Percentiles rank a stretch among this genome's conserved stretches.
phyloP scores from a whole-genome alignment of 257 asterid genomes.

The Nicotiana tabacum region DNA sequence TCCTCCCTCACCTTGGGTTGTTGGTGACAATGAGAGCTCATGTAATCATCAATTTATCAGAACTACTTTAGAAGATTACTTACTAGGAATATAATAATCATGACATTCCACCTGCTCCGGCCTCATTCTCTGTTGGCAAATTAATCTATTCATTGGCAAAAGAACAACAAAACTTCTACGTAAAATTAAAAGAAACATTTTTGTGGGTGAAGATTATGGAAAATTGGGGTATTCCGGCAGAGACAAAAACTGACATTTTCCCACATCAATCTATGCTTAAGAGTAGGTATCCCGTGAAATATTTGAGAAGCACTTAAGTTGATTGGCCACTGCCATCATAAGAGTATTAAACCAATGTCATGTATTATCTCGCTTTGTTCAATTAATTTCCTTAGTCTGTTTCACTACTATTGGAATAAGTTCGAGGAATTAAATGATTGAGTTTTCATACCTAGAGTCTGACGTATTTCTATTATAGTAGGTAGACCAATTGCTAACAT shows the following conservation, averaged over 20 bases:
- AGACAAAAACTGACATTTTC: background rate
- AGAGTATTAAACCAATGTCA: no score
- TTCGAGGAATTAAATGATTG: background rate
- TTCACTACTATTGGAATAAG: background rate
- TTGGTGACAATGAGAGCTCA: slow-evolving; percentile 2
- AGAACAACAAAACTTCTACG: background rate
- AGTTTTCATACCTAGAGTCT: background rate
- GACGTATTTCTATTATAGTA: background rate
- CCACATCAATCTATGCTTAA: no score
- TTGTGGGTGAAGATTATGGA: background rate
- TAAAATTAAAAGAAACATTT: background rate
- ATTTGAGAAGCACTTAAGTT: background rate
- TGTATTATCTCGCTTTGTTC: no score
- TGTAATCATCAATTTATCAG: background rate
- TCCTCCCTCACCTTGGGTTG: background rate
- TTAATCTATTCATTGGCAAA: background rate
- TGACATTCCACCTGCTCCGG: background rate
- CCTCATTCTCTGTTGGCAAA: background rate
- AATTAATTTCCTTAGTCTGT: background rate
- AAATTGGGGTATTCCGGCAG: background rate
- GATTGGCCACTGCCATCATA: no score
- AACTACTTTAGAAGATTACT: background rate
- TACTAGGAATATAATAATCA: slow-evolving; percentile 1
- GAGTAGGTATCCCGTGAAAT: background rate
- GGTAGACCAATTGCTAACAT: background rate